A percentile compares a stretch with the other conserved stretches of the same genome.
Conservation (phyloP, 257 asterid genomes). For the Mentha longifolia region DNA sequence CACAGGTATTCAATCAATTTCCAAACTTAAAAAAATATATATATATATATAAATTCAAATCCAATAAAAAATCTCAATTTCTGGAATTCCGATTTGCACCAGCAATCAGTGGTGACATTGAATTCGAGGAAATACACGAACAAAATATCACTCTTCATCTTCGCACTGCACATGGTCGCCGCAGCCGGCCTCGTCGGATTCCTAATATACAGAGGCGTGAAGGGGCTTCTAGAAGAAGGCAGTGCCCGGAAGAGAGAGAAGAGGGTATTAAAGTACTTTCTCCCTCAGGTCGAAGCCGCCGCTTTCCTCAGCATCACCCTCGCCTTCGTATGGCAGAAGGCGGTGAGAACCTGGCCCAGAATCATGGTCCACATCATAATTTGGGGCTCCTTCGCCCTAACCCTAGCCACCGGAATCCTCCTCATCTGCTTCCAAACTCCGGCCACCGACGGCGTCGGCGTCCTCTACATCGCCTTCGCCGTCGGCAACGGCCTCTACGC, state of each 20-base stretch:
- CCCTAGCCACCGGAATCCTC: conserved; percentile 81
- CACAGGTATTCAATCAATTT: conserved; percentile 47
- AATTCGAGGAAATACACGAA: conserved; percentile 89
- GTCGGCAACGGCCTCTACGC: conserved; percentile 91
- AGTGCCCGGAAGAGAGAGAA: conserved; percentile 48
- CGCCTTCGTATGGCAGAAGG: conserved; percentile 90
- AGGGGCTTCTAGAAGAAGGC: conserved; percentile 69
- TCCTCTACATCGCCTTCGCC: conserved; percentile 60
- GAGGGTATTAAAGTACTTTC: conserved; percentile 61
- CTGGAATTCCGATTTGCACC: conserved; percentile 13
- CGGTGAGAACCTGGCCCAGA: conserved; percentile 80
- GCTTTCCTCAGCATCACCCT: conserved; percentile 79
- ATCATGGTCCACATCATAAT: conserved; percentile 84
- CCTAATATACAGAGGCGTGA: conserved; percentile 72
- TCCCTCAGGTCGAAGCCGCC: conserved; percentile 92
- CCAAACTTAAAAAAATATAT: background rate
- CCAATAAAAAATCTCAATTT: too few relatives aligned
- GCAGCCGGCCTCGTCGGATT: conserved; percentile 76
- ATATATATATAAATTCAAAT: background rate
- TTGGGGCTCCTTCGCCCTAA: conserved; percentile 79
- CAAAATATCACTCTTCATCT: conserved; percentile 79
- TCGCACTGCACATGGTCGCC: conserved; percentile 61
- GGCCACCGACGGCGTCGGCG: conserved; percentile 80
- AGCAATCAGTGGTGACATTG: conserved; percentile 63
- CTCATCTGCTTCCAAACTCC: conserved; percentile 86